Base-by-base conservation (phyloP, 805 yeast genomes). In the Brettanomyces bruxellensis region DNA sequence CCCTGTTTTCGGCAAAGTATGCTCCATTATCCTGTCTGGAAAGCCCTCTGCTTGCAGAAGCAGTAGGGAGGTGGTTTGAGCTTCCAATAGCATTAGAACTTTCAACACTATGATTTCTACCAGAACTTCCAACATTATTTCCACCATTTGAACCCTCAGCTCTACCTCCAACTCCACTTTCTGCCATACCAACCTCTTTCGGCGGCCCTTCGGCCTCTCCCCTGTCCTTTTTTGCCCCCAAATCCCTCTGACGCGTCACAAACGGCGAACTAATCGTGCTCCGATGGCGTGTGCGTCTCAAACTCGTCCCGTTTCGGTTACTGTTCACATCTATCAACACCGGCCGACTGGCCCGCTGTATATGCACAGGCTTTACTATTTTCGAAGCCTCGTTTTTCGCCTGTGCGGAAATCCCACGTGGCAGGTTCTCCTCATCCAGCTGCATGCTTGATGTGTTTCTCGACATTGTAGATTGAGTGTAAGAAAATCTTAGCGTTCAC, bases 341-440 rank as follows among this genome's bases (percentile, higher is more conserved):
- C 6, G 62, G 52, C 45, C 65, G 49, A 9, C 56, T 53, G 41
- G 55, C 52, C 8, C 56, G 50, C 35, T 49, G 49, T 39, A 46
- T 52, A 44, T 52, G 55, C 41, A 49, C 43, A 40, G 46, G 42
- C 39, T 39, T 41, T 34, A 49, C 23, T 25, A 52, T 25, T 37
- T 48, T 37, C 40, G 13, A 13, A 11, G 25, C 37, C 14, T 34
- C 37, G n/a, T 34, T 37, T n/a, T 32, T 41, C 11, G 28, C 44
- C 28, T 28, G 41, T 25, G 40, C 28, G 14, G 35, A 22, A 13
- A 34, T 25, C 23, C 28, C 18, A 1, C 53, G 59, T 24, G 53
- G 57, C 38, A 58, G 50, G 45, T 61, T 61, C 49, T 61, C 66
- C 34, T 60, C 61, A 32, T 60, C 62, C 39, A 57, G 46, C 46